These are phyloP conservation scores for Oxalis stricta DNA, from an alignment of 441 rosid genomes.

Conservation along the genomic window DNA sequence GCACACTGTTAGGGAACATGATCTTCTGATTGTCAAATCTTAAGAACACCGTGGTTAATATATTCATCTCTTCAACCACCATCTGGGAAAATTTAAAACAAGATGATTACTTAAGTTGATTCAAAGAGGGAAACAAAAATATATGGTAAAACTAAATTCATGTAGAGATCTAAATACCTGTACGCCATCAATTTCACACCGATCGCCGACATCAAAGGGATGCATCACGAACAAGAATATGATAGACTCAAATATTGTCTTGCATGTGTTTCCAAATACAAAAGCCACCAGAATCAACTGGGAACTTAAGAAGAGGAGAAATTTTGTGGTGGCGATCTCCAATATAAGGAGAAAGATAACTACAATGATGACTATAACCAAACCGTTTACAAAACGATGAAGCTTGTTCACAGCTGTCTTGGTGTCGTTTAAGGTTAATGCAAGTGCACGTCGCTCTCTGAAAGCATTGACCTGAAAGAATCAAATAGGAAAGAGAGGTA, in stretches of 20 bases:
- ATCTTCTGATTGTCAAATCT: conserved; percentile 59
- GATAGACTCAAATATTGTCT: conserved; percentile 53
- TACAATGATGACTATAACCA: conserved; percentile 26
- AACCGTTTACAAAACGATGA: conserved; percentile 32
- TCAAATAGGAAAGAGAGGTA: too few relatives aligned
- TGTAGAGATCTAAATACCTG: conserved; percentile 27
- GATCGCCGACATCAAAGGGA: conserved; percentile 64
- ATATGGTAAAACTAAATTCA: background rate
- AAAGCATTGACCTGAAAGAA: conserved; percentile 49
- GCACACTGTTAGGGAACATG: conserved; percentile 48
- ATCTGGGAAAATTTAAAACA: conserved; percentile 17
- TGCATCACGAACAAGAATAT: conserved; percentile 57
- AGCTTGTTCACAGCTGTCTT: conserved; percentile 65
- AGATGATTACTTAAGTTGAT: background rate
- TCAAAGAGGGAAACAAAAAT: too few relatives aligned
- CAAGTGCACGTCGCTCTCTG: conserved; percentile 61
- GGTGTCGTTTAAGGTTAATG: conserved; percentile 54
- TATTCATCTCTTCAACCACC: conserved; percentile 75
- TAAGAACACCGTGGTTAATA: conserved; percentile 48
- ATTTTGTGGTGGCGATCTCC: conserved; percentile 42
- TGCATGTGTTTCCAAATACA: conserved; percentile 59
- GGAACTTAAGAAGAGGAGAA: conserved; percentile 45
- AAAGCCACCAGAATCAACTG: conserved; percentile 48
- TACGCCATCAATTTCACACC: conserved; percentile 61
- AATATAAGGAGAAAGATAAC: conserved; percentile 49